phyloP scores from a whole-genome alignment of 306 rosid genomes.

The Inga oerstediana region DNA sequence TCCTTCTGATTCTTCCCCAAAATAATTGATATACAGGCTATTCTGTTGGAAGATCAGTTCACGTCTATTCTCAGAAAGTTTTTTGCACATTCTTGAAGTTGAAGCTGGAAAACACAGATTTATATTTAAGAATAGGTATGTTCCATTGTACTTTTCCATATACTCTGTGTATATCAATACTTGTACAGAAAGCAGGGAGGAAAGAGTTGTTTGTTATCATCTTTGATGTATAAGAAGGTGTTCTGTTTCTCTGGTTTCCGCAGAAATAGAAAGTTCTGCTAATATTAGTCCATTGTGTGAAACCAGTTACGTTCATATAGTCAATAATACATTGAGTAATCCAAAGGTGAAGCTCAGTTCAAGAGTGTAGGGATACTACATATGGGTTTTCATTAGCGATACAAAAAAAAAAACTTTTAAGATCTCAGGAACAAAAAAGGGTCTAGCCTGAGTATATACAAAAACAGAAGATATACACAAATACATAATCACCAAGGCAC shows the following conservation, averaged over 20 bases:
- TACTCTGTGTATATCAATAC: background rate
- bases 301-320: background rate
- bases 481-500: constrained; percentile 62
- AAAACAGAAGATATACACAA: background rate
- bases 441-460: background rate
- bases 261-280: background rate
- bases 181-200: background rate
- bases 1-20: constrained; percentile 21
- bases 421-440: background rate
- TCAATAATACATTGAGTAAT: background rate
- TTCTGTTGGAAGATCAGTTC: constrained; percentile 1
- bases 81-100: constrained; percentile 14
- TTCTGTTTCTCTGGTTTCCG: background rate
- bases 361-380: background rate
- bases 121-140: constrained; percentile 3
- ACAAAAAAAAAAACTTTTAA: background rate
- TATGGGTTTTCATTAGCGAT: background rate
- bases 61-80: constrained; percentile 1
- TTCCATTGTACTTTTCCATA: background rate
- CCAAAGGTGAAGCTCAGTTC: background rate
- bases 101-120: background rate
- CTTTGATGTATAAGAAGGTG: background rate
- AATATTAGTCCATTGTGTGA: background rate
- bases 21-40: background rate
- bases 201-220: background rate